Evolutionary conservation across 176 grass and related monocot species (phyloP).

Genomic region (Aegilops speltoides): DNA sequence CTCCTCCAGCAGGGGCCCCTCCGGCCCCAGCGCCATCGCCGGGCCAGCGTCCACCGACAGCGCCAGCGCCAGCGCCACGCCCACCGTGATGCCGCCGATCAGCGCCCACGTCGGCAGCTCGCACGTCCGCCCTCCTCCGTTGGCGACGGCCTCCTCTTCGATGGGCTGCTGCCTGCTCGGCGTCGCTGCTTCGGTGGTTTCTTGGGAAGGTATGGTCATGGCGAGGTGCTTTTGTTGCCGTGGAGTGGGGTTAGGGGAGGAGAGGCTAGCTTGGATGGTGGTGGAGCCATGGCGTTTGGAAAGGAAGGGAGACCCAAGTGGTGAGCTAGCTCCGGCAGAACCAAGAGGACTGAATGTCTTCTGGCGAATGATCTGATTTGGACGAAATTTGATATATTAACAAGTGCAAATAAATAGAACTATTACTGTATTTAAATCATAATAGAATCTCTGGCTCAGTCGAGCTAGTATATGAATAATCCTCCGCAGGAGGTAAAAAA

Average conservation of each 20-base stretch:
- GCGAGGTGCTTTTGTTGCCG: neutral
- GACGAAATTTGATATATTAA: neutral
- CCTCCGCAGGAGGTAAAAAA: too few relatives aligned
- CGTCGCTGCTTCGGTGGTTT: neutral
- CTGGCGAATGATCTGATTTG: neutral
- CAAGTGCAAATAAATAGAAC: neutral
- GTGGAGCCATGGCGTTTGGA: neutral
- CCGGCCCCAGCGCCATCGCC: conserved; percentile 69
- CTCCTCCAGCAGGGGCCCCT: conserved; percentile 86
- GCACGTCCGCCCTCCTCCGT: conserved; percentile 6
- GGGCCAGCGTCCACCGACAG: conserved; percentile 29
- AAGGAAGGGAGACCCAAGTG: neutral
- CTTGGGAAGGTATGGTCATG: neutral
- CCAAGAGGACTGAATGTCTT: neutral
- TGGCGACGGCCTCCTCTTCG: neutral
- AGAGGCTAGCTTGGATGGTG: conserved; percentile 14
- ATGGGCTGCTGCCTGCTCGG: neutral
- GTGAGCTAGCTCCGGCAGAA: neutral
- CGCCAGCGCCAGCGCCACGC: conserved; percentile 43
- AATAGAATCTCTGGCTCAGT: neutral
- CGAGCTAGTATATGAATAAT: neutral
- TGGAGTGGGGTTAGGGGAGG: neutral
- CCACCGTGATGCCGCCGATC: conserved; percentile 65
- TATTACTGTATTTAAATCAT: neutral
- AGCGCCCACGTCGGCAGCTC: conserved; percentile 64